Evolutionary conservation across 1,284 basidiomycete genomes (phyloP).

Genomic region (Puccinia hordei): DNA sequence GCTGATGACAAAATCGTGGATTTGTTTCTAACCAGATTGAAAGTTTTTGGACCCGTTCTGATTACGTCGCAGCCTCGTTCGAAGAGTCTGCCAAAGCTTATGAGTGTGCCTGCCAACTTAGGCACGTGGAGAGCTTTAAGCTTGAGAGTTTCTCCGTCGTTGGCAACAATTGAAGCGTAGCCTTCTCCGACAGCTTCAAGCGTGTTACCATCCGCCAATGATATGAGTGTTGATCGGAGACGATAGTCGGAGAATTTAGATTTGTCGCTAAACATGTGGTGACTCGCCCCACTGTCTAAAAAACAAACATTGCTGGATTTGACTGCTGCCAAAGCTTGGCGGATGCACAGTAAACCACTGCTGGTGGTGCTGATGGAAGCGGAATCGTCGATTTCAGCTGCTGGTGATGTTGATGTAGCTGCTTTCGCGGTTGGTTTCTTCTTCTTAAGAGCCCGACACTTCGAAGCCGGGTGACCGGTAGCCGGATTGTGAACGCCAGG

Average conservation of each 20-base stretch:
- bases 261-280: slow-evolving; percentile 4
- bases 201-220: not conserved
- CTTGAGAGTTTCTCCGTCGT: not conserved
- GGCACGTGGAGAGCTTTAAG: not conserved
- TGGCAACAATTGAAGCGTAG: not conserved
- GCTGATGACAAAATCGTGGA: not conserved
- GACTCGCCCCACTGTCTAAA: not conserved
- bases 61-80: not conserved
- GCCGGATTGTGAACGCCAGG: not conserved
- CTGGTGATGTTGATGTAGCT: not conserved
- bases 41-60: not conserved
- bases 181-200: not conserved
- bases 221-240: not conserved
- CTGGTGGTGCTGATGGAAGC: not conserved
- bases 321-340: not conserved
- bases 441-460: not conserved
- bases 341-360: not conserved
- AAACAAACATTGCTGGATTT: not conserved
- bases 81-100: not conserved
- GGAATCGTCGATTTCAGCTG: not conserved
- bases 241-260: not conserved
- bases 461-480: not conserved
- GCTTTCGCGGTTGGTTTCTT: not conserved
- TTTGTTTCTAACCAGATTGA: not conserved
- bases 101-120: not conserved